These are phyloP conservation scores for Pseudocercospora fuligena DNA, from an alignment of 2,329 filamentous ascomycete genomes.

Conservation along the genomic window DNA sequence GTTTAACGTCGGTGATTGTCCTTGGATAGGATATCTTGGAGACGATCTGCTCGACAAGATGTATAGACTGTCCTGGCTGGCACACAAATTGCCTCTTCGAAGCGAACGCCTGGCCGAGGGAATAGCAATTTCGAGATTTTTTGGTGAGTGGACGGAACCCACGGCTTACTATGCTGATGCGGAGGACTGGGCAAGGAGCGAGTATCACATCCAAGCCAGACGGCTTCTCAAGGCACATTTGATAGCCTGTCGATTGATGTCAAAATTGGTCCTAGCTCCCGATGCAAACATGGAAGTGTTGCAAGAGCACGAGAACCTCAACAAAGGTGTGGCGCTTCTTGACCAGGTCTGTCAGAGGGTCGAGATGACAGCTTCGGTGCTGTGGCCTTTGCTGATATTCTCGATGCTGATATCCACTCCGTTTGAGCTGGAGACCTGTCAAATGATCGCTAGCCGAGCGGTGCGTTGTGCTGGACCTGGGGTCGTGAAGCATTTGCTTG, in stretches of 20 bases:
- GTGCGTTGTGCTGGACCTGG: background rate
- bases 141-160: background rate
- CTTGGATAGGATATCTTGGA: constrained; percentile 7
- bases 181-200: background rate
- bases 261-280: background rate
- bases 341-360: background rate
- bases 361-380: background rate
- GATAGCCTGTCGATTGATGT: background rate
- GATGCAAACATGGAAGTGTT: background rate
- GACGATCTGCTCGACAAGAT: background rate
- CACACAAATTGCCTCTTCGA: constrained; percentile 7
- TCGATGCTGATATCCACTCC: background rate
- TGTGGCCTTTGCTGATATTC: background rate
- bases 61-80: constrained; percentile 11
- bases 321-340: background rate
- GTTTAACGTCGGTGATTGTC: background rate
- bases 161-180: background rate
- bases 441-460: background rate
- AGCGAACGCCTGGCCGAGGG: background rate
- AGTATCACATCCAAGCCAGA: background rate
- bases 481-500: background rate
- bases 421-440: background rate
- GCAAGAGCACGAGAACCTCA: background rate
- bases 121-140: constrained; percentile 1
- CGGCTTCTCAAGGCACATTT: background rate